Evolutionary conservation across 441 rosid species (phyloP).

Genomic region (Pelargonium australe): DNA sequence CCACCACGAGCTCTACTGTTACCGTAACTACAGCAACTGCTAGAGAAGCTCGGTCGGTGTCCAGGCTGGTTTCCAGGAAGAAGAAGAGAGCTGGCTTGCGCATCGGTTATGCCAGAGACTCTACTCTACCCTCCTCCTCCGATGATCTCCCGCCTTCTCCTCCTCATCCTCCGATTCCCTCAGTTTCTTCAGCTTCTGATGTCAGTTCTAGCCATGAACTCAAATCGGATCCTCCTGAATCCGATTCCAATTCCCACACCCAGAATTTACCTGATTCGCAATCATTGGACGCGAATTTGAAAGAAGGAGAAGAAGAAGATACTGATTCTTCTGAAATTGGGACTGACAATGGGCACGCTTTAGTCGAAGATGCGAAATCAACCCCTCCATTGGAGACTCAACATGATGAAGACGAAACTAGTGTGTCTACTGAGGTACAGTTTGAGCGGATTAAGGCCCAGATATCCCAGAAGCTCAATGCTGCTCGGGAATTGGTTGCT

Average conservation of each 20-base stretch:
- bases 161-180: neutral
- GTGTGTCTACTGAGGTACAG: conserved; percentile 17
- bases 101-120: conserved; percentile 62
- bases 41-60: conserved; percentile 12
- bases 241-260: neutral
- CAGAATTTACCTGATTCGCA: neutral
- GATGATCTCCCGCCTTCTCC: conserved; percentile 4
- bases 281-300: neutral
- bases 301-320: neutral
- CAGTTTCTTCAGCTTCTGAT: neutral
- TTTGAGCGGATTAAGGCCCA: conserved; percentile 40
- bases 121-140: conserved; percentile 8
- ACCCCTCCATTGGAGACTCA: neutral
- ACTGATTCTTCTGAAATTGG: neutral
- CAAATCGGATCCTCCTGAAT: neutral
- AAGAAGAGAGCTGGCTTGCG: conserved; percentile 66
- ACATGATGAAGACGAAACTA: neutral
- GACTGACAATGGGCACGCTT: neutral
- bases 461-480: conserved; percentile 46
- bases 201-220: neutral
- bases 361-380: neutral
- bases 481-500: conserved; percentile 41
- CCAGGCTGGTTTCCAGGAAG: conserved; percentile 59
- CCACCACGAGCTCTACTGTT: conserved; percentile 15
- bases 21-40: neutral